phyloP scores from a whole-genome alignment of 371 early-diverging fungal genomes.

The Apophysomyces variabilis region DNA sequence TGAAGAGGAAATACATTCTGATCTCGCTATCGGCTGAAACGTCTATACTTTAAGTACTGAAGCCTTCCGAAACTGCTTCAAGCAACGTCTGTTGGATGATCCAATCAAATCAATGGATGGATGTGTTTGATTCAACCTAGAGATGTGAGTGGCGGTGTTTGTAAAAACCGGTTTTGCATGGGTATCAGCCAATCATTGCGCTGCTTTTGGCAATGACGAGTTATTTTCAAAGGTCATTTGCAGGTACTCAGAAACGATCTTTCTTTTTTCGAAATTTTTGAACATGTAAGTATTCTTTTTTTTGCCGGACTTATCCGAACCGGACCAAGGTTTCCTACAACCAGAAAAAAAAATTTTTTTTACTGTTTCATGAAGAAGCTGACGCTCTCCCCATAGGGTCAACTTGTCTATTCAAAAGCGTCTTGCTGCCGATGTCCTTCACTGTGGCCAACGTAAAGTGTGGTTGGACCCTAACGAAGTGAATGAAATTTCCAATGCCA shows the following conservation, averaged over 20 bases:
- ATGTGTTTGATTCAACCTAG: slow-evolving; percentile 6
- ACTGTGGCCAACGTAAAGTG: slow-evolving; percentile 98
- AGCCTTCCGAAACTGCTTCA: no score
- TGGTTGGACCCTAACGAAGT: slow-evolving; percentile 99
- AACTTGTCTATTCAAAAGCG: slow-evolving; percentile 82
- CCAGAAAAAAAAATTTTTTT: slow-evolving; percentile 15
- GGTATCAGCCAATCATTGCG: slow-evolving; percentile 4
- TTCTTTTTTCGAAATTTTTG: slow-evolving; percentile 18
- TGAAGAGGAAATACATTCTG: no score
- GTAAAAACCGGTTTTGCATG: not conserved
- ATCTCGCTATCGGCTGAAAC: no score
- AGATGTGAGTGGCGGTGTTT: slow-evolving; percentile 4
- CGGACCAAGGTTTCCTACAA: not conserved
- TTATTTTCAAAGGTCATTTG: slow-evolving; percentile 12
- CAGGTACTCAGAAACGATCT: slow-evolving; percentile 3
- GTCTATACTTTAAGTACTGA: no score
- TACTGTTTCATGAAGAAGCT: slow-evolving; percentile 7
- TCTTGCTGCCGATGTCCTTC: slow-evolving; percentile 51
- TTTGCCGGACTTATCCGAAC: slow-evolving; percentile 13
- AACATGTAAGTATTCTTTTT: slow-evolving; percentile 19
- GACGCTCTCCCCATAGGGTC: slow-evolving; percentile 52
- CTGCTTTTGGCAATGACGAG: not conserved
- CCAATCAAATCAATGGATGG: slow-evolving; percentile 29
- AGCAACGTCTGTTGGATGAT: not conserved
- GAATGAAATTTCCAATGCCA: slow-evolving; percentile 28